Percentiles rank a stretch among this genome's conserved stretches.
Conservation (phyloP, 345 rosid species). For the Trapa incisa region DNA sequence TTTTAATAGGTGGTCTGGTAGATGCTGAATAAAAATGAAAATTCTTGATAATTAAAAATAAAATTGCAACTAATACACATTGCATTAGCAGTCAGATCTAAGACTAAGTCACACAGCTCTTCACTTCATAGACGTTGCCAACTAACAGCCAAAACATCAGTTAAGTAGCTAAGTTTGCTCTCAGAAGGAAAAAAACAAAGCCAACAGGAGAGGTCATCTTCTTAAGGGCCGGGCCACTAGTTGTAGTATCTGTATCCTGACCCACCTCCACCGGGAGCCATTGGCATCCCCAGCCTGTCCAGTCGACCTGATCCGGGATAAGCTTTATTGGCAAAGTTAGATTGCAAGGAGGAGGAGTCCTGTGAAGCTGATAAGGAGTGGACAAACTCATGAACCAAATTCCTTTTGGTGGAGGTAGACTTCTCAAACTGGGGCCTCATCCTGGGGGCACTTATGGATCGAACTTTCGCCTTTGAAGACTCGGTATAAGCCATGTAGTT, state of each 20-base stretch:
- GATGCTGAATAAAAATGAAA: too few species aligned
- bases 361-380: constrained; percentile 38
- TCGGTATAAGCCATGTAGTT: constrained; percentile 86
- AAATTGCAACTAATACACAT: neutral
- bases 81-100: neutral
- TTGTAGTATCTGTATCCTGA: constrained; percentile 3
- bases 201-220: too few species aligned
- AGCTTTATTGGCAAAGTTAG: constrained; percentile 55
- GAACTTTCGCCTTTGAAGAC: constrained; percentile 68
- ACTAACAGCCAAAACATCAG: neutral
- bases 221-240: neutral
- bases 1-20: too few species aligned
- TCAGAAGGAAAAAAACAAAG: too few species aligned
- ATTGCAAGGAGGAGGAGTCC: constrained; percentile 37
- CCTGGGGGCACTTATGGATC: constrained; percentile 79
- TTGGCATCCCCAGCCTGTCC: constrained; percentile 81
- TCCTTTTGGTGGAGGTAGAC: constrained; percentile 49
- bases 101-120: too few species aligned
- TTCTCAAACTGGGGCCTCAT: constrained; percentile 63
- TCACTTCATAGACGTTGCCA: too few species aligned
- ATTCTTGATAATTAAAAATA: too few species aligned
- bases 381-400: constrained; percentile 30
- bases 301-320: constrained; percentile 93
- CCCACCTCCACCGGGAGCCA: constrained; percentile 16
- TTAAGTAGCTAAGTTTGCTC: neutral